phyloP scores from a whole-genome alignment of 352 stramenopile species.

The Pythium aquatile region DNA sequence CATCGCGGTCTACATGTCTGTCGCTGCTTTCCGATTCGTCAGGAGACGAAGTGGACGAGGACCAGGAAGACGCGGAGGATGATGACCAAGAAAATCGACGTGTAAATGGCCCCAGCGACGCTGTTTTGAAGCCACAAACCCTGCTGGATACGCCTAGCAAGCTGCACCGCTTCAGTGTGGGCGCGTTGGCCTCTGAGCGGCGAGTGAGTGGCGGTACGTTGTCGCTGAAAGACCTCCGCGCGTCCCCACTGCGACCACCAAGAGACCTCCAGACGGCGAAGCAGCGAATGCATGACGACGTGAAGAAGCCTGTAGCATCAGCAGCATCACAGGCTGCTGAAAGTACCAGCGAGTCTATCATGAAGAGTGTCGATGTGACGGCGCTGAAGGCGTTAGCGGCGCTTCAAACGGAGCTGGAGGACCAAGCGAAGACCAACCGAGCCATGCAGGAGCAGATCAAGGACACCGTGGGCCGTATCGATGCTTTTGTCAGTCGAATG shows the following conservation, averaged over 20 bases:
- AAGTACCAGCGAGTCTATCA: background rate
- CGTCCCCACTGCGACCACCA: constrained; percentile 11
- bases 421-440: constrained; percentile 19
- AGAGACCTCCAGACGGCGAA: background rate
- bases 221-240: constrained; percentile 20
- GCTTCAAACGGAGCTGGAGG: constrained; percentile 24
- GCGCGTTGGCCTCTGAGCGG: constrained; percentile 7
- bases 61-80: constrained; percentile 4
- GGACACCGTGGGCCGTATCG: constrained; percentile 1
- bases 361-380: constrained; percentile 9
- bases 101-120: background rate
- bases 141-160: background rate
- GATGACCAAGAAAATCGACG: constrained; percentile 15
- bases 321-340: background rate
- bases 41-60: background rate
- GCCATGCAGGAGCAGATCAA: constrained; percentile 11
- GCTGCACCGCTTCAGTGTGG: constrained; percentile 14
- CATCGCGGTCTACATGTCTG: constrained; percentile 10
- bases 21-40: constrained; percentile 22
- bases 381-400: constrained; percentile 9
- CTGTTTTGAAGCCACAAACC: background rate
- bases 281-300: constrained; percentile 2
- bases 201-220: constrained; percentile 8
- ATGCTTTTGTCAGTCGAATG: constrained; percentile 1
- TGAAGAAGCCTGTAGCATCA: background rate